A percentile compares a stretch with the other conserved stretches of the same genome.
phyloP scores from a whole-genome alignment of 208 protist species.

The Trypanosoma mega region DNA sequence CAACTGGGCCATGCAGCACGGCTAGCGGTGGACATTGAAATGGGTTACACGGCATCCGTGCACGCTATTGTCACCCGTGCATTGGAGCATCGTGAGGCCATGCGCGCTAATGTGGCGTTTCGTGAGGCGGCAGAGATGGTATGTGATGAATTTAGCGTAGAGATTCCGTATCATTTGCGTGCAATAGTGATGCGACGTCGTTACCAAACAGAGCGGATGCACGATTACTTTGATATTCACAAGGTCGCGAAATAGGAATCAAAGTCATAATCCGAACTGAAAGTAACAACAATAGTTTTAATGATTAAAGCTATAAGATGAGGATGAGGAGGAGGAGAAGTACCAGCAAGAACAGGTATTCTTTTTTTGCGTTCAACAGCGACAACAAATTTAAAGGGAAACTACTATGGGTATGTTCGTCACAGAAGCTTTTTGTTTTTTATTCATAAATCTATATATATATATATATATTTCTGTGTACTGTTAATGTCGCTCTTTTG shows the following conservation, averaged over 20 bases:
- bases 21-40: constrained; percentile 69
- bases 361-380: no score
- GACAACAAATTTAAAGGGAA: no score
- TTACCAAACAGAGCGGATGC: constrained; percentile 37
- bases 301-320: neutral
- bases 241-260: neutral
- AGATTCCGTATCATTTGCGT: constrained; percentile 52
- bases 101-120: constrained; percentile 36
- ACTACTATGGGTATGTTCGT: no score
- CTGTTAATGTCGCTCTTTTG: no score
- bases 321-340: no score
- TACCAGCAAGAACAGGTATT: no score
- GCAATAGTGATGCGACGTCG: constrained; percentile 47
- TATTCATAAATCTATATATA: no score
- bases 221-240: constrained; percentile 26
- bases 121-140: constrained; percentile 55
- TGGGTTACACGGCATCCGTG: constrained; percentile 75
- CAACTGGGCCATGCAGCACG: constrained; percentile 59
- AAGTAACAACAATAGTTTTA: constrained; percentile 2
- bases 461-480: constrained; percentile 6
- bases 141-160: constrained; percentile 81
- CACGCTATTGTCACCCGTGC: constrained; percentile 61
- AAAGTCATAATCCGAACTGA: no score
- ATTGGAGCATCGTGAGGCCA: constrained; percentile 69
- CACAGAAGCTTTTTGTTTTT: no score